Evolutionary conservation across 805 yeast species (phyloP).

Genomic region (Candida sakaeoensis): DNA sequence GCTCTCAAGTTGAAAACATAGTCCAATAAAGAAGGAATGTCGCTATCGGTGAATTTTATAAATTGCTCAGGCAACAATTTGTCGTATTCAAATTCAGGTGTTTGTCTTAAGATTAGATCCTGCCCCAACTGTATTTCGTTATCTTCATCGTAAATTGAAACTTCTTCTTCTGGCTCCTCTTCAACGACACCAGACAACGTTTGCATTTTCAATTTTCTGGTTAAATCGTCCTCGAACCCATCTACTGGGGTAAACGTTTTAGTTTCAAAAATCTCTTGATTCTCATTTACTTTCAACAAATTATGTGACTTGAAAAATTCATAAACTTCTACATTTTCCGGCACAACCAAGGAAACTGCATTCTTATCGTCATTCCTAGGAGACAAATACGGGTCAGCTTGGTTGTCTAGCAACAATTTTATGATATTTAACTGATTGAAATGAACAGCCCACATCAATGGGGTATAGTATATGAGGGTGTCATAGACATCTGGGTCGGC

Average conservation of each 20-base stretch:
- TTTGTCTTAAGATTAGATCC: constrained; percentile 26
- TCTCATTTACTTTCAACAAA: constrained; percentile 19
- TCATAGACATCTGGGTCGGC: constrained; percentile 53
- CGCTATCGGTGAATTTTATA: constrained; percentile 57
- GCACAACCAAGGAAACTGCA: constrained; percentile 57
- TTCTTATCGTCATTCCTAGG: constrained; percentile 33
- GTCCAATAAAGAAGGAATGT: constrained; percentile 47
- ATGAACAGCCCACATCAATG: constrained; percentile 85
- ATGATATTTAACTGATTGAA: constrained; percentile 54
- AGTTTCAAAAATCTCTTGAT: constrained; percentile 8
- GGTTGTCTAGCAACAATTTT: constrained; percentile 53
- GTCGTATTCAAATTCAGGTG: constrained; percentile 52
- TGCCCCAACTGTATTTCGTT: constrained; percentile 28
- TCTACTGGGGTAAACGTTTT: constrained; percentile 18
- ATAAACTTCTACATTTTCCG: constrained; percentile 49
- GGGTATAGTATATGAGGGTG: constrained; percentile 51
- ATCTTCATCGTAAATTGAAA: constrained; percentile 14
- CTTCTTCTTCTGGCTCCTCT: constrained; percentile 12
- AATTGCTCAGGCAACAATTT: constrained; percentile 55
- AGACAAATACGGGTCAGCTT: constrained; percentile 55
- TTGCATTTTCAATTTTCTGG: constrained; percentile 31
- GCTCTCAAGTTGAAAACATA: constrained; percentile 45
- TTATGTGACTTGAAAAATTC: constrained; percentile 56
- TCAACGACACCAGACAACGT: constrained; percentile 20
- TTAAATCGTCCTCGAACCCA: constrained; percentile 32